Conservation (phyloP, 2,329 filamentous ascomycete genomes). For the Cordyceps tenuipes region DNA sequence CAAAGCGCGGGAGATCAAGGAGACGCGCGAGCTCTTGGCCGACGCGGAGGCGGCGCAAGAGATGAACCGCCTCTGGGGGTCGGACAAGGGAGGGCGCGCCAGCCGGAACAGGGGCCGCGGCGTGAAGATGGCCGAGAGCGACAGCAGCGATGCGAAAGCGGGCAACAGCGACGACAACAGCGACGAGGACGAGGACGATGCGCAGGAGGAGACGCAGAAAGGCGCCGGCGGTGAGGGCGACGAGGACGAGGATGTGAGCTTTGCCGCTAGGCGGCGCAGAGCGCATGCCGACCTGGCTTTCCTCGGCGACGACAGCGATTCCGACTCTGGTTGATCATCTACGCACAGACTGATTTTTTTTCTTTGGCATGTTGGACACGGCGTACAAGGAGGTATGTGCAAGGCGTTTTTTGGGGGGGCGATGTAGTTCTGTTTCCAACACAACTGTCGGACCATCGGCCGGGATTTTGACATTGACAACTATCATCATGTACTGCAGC, state of each 20-base stretch:
- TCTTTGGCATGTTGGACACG: background rate
- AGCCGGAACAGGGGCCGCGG: slow-evolving; percentile 30
- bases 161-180: slow-evolving; percentile 22
- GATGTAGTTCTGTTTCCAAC: background rate
- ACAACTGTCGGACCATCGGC: background rate
- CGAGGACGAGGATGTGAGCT: slow-evolving; percentile 24
- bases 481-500: background rate
- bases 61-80: slow-evolving; percentile 72
- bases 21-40: slow-evolving; percentile 71
- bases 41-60: slow-evolving; percentile 81
- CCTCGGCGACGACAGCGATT: slow-evolving; percentile 61
- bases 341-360: no score
- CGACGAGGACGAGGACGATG: slow-evolving; percentile 12
- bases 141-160: slow-evolving; percentile 22
- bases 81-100: slow-evolving; percentile 30
- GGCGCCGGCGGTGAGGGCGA: slow-evolving; percentile 20
- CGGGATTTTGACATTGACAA: background rate
- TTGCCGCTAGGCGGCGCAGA: slow-evolving; percentile 38
- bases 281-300: slow-evolving; percentile 53
- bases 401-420: slow-evolving; percentile 4
- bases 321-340: slow-evolving; percentile 33
- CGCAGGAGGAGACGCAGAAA: slow-evolving; percentile 13
- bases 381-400: background rate
- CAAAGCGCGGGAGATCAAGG: slow-evolving; percentile 79
- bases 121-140: slow-evolving; percentile 21